Conservation (phyloP, 331 rosid genomes). For the Malus hybrid region DNA sequence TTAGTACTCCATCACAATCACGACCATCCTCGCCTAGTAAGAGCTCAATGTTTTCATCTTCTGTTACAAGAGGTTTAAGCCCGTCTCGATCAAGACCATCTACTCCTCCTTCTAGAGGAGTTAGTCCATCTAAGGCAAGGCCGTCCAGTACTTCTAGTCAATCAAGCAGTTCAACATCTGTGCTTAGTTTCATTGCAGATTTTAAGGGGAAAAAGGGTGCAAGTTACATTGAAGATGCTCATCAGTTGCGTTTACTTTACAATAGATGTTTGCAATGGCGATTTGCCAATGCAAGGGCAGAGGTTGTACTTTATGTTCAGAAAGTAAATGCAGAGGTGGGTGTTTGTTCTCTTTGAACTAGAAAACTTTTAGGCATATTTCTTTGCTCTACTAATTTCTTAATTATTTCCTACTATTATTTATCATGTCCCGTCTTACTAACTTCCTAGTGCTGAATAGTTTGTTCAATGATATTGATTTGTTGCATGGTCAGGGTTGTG, state of each 20-base stretch:
- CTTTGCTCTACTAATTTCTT: not conserved
- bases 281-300: conserved; percentile 79
- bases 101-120: conserved; percentile 75
- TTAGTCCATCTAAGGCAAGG: conserved; percentile 60
- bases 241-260: conserved; percentile 74
- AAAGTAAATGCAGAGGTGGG: conserved; percentile 72
- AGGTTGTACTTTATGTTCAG: conserved; percentile 58
- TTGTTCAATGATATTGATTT: not conserved
- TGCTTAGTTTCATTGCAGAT: conserved; percentile 80
- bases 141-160: conserved; percentile 37
- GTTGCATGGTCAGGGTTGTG: not conserved
- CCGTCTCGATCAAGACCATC: conserved; percentile 75
- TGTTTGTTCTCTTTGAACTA: not conserved
- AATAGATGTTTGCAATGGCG: conserved; percentile 90
- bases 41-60: conserved; percentile 27
- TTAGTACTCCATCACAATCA: conserved; percentile 21
- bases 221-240: conserved; percentile 79
- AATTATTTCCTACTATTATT: not conserved
- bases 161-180: conserved; percentile 54
- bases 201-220: conserved; percentile 69
- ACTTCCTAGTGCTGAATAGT: not conserved
- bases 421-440: not conserved
- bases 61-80: conserved; percentile 63
- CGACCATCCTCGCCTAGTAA: conserved; percentile 61
- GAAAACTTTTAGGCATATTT: not conserved